These are phyloP conservation scores for Simplicillium aogashimaense DNA, from an alignment of 2,329 filamentous ascomycete species.

Conservation along the genomic window DNA sequence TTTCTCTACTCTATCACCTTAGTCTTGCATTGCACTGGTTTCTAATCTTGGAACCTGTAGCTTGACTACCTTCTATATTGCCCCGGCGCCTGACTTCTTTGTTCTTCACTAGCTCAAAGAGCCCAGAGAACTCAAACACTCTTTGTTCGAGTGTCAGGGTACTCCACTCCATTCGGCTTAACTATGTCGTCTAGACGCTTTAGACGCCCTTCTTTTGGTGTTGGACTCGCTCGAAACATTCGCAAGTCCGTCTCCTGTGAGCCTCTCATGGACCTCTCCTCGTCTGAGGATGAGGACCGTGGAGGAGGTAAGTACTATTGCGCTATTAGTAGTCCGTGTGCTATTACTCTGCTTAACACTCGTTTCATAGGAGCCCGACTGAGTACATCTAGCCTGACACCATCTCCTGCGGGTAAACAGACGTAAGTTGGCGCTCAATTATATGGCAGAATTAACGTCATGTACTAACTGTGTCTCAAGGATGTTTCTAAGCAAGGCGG, in stretches of 20 bases:
- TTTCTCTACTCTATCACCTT: no score
- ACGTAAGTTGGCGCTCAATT: background rate
- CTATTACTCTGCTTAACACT: background rate
- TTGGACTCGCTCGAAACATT: conserved; percentile 4
- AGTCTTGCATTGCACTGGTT: no score
- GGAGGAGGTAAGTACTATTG: conserved; percentile 5
- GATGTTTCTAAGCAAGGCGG: conserved; percentile 1
- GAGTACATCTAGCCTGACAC: conserved; percentile 3
- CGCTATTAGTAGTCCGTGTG: background rate
- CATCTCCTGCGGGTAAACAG: conserved; percentile 5
- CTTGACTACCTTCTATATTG: no score
- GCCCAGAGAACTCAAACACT: no score
- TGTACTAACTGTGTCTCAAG: background rate
- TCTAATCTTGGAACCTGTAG: no score
- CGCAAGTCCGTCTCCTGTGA: conserved; percentile 8
- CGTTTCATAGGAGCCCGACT: conserved; percentile 4
- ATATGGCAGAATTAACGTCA: background rate
- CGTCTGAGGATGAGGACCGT: conserved; percentile 8
- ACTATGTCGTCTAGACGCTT: no score
- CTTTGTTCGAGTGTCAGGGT: no score
- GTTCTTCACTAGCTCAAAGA: no score
- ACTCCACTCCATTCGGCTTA: background rate
- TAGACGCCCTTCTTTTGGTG: background rate
- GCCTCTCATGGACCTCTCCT: conserved; percentile 5
- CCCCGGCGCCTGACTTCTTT: no score